phyloP scores from a whole-genome alignment of 306 rosid genomes.

The Acacia melanoxylon region DNA sequence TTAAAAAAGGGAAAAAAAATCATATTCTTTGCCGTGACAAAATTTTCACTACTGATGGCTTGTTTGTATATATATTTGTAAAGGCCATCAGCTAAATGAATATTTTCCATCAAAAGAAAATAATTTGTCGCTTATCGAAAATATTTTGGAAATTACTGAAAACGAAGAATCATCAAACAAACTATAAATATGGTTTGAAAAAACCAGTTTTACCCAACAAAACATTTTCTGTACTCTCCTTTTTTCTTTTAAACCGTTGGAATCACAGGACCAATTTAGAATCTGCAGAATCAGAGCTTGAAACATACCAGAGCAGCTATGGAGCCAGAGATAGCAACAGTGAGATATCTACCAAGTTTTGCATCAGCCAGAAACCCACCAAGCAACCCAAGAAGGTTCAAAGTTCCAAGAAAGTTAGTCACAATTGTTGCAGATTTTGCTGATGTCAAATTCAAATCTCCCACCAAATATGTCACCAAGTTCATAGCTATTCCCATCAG shows the following conservation, averaged over 20 bases:
- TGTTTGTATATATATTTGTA: neutral
- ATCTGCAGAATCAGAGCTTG: slow-evolving; percentile 1
- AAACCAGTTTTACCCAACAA: neutral
- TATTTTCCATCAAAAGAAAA: neutral
- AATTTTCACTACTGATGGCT: neutral
- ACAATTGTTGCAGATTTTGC: slow-evolving; percentile 84
- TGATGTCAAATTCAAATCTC: slow-evolving; percentile 62
- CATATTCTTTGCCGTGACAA: neutral
- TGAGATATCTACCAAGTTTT: slow-evolving; percentile 71
- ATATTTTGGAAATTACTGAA: neutral
- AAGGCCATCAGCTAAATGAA: neutral
- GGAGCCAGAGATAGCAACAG: slow-evolving; percentile 60
- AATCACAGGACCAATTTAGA: neutral
- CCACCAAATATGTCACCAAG: slow-evolving; percentile 84
- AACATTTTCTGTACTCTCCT: neutral
- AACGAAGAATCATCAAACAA: neutral
- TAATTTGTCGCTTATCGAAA: neutral
- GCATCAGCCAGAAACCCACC: slow-evolving; percentile 96
- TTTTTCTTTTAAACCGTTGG: neutral
- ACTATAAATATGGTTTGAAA: neutral
- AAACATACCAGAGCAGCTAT: slow-evolving; percentile 66
- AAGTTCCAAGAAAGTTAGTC: slow-evolving; percentile 86
- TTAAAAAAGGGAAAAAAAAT: neutral
- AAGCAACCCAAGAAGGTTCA: slow-evolving; percentile 84
- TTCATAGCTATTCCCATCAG: slow-evolving; percentile 92